Base-by-base conservation (phyloP, 768 basidiomycete species). In the Imleria badia region DNA sequence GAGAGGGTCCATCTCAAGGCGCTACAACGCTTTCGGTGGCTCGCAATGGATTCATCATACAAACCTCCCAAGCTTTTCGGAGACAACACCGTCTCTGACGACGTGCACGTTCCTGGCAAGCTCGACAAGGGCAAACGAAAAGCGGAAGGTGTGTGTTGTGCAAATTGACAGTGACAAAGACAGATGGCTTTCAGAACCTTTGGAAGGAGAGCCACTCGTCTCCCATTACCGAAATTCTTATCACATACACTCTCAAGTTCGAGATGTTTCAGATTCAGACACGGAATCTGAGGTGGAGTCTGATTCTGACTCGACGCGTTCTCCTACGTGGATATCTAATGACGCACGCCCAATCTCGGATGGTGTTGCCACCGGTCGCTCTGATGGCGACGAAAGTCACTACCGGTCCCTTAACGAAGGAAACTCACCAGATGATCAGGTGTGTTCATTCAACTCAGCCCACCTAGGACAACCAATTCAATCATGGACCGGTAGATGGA, bases 101-200 rank as follows among this genome's bases (percentile, higher is more conserved):
- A 52, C 13, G 15, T 0, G 23, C 23, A 45, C 22, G 11, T 43
- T 56, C 35, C 65, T 15, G 47, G 17, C 10, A 54, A 20, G 23
- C 10, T 49, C 17, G 64, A 65, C 44, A 65, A 65, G 36, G 65
- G 65, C 6, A 63, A 65, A 39, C 48, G 15, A 50, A 65, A 56
- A 40, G 65, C 58, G 0, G 49, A 60, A 30, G 65, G 64, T 60
- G 13, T 22, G 51, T 43, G 17, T 42, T 22, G 9, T 22, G n/a
- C 12, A 1, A 6, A 41, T 22, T 0, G 20, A n/a, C 17, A 7
- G 19, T 14, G 5, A 15, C 34, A 46, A n/a, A 59, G 1, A 8
- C n/a, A 3, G 5, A 15, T 13, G 40, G n/a, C 20, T 17, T 33
- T 51, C 19, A 66, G 63, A 60, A 3, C 54, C 56, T 43, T 48